phyloP scores from a whole-genome alignment of 1,139 yeast species.

The Scheffersomyces quercinus region DNA sequence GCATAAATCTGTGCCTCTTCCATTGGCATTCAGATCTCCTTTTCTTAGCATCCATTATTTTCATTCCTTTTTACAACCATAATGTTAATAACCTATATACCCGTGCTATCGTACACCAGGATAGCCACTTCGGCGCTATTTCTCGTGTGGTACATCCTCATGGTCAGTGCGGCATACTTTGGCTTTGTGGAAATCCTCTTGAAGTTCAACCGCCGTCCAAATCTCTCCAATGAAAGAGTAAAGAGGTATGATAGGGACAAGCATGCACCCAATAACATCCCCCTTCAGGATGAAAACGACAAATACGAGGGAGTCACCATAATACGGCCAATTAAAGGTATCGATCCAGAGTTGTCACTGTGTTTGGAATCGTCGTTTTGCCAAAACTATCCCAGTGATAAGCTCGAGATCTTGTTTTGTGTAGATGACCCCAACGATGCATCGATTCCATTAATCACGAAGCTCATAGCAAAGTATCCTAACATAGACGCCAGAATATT shows the following conservation, averaged over 20 bases:
- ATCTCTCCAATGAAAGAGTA: slow-evolving; percentile 7
- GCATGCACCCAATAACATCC: not conserved
- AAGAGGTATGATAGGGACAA: slow-evolving; percentile 10
- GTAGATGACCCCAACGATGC: slow-evolving; percentile 67
- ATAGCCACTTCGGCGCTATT: slow-evolving; percentile 15
- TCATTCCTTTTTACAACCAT: not conserved
- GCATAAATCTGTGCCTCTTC: not conserved
- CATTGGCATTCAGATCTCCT: not conserved
- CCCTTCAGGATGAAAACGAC: slow-evolving; percentile 27
- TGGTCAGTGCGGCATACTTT: slow-evolving; percentile 40
- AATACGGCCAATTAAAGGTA: slow-evolving; percentile 79
- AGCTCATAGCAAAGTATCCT: slow-evolving; percentile 56
- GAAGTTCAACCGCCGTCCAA: slow-evolving; percentile 34
- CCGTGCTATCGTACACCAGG: slow-evolving; percentile 8
- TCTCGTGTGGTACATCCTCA: slow-evolving; percentile 46
- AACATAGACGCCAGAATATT: slow-evolving; percentile 59
- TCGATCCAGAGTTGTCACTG: slow-evolving; percentile 70
- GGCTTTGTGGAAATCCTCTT: slow-evolving; percentile 50
- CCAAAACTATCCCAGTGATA: slow-evolving; percentile 63
- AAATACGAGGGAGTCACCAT: slow-evolving; percentile 74
- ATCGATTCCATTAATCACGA: slow-evolving; percentile 57
- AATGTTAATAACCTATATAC: not conserved
- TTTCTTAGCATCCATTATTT: not conserved
- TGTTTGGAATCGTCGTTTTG: slow-evolving; percentile 70
- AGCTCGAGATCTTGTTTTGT: slow-evolving; percentile 73